A percentile compares a stretch with the other conserved stretches of the same genome.
Evolutionary conservation across 164 flowering plant genomes (phyloP).

Genomic region (Vitis rupestris): DNA sequence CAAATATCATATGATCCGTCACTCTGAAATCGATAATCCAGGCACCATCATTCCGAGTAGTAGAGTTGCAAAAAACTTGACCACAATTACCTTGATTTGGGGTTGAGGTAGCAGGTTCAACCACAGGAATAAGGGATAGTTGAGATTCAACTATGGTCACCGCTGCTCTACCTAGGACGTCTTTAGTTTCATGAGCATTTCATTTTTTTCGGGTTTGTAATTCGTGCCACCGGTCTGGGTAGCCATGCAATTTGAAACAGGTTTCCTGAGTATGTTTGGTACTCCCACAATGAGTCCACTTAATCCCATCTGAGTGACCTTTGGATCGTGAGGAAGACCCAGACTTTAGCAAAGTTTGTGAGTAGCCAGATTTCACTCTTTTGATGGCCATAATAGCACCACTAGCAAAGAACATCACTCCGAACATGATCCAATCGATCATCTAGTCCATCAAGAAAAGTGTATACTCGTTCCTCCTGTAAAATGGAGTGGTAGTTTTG

Average conservation of each 20-base stretch:
- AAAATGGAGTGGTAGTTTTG: too few relatives aligned
- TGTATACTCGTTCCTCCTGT: too few relatives aligned
- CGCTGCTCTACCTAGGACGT: neutral
- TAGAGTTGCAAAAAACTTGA: constrained; percentile 2
- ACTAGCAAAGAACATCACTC: neutral
- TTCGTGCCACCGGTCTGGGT: neutral
- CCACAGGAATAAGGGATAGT: neutral
- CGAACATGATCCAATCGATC: neutral
- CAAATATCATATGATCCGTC: constrained; percentile 1
- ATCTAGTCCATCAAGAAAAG: too few relatives aligned
- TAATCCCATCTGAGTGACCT: too few relatives aligned
- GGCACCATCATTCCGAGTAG: constrained; percentile 7
- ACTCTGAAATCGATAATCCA: neutral
- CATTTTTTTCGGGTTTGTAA: constrained; percentile 5
- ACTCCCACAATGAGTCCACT: too few relatives aligned
- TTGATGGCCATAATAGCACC: too few relatives aligned
- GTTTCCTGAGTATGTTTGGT: neutral
- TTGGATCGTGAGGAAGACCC: neutral
- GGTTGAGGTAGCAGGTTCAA: constrained; percentile 1
- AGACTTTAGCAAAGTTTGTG: neutral
- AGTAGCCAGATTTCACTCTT: too few relatives aligned
- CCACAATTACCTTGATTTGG: constrained; percentile 10
- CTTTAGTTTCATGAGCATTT: constrained; percentile 1
- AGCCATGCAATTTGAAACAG: too few relatives aligned
- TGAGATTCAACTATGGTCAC: too few relatives aligned